phyloP scores from a whole-genome alignment of 768 basidiomycete genomes.

The Tylopilus plumbeoviolaceoides region DNA sequence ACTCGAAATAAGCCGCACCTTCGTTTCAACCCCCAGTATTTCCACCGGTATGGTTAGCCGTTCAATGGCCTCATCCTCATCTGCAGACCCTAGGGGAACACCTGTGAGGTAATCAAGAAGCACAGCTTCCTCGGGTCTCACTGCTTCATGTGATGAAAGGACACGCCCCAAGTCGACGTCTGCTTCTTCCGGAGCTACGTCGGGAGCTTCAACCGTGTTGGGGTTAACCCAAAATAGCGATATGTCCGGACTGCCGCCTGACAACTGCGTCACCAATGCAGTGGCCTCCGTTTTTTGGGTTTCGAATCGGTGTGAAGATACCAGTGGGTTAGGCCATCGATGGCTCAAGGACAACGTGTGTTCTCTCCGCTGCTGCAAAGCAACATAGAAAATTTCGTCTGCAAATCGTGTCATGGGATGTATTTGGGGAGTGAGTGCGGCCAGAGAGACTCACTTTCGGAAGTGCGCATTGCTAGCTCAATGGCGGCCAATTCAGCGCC shows the following conservation, averaged over 20 bases:
- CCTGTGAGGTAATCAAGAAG: constrained; percentile 5
- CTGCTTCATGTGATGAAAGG: not conserved
- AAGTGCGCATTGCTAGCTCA: not conserved
- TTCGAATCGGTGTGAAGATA: constrained; percentile 2
- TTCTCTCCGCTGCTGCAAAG: not conserved
- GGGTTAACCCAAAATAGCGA: constrained; percentile 1
- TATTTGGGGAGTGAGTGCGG: no score
- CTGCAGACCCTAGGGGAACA: no score
- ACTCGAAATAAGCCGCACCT: not conserved
- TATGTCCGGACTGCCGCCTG: not conserved
- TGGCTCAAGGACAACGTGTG: not conserved
- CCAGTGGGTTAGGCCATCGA: constrained; percentile 17
- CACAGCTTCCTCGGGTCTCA: not conserved
- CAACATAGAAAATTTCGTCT: not conserved
- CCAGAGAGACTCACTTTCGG: constrained; percentile 7
- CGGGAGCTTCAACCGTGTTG: not conserved
- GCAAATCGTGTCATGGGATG: no score
- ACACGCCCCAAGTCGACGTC: not conserved
- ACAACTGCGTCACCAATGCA: not conserved
- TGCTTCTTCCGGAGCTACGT: not conserved
- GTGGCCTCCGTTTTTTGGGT: constrained; percentile 8
- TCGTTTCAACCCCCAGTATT: not conserved
- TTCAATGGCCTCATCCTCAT: not conserved
- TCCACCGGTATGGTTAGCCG: not conserved
- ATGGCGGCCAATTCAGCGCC: not conserved